Conservation (phyloP, 2,329 filamentous ascomycete genomes). For the Camptophora hylomeconis region DNA sequence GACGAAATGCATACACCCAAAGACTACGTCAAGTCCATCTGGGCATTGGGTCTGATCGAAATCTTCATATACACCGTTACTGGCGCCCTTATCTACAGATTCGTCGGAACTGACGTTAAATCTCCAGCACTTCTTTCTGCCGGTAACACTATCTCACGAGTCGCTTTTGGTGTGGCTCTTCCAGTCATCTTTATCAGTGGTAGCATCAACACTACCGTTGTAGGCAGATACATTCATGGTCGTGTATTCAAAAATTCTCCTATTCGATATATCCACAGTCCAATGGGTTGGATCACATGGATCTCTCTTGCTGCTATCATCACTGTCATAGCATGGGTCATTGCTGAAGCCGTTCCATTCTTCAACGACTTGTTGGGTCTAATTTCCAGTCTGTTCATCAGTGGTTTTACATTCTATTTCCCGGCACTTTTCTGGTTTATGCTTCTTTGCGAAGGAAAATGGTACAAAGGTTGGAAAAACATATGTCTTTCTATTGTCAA, state of each 20-base stretch:
- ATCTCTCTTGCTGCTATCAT: conserved; percentile 48
- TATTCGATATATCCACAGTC: conserved; percentile 42
- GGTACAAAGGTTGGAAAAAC: conserved; percentile 23
- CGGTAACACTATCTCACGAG: conserved; percentile 41
- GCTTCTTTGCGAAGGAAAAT: conserved; percentile 30
- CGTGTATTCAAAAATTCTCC: conserved; percentile 39
- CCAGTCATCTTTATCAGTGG: conserved; percentile 61
- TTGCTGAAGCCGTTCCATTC: conserved; percentile 56
- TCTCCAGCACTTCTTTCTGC: conserved; percentile 57
- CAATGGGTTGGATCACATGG: conserved; percentile 38
- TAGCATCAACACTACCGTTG: conserved; percentile 57
- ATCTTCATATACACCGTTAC: conserved; percentile 52
- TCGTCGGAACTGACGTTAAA: conserved; percentile 46
- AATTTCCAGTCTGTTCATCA: conserved; percentile 50
- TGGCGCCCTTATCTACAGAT: conserved; percentile 56
- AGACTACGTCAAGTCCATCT: conserved; percentile 51
- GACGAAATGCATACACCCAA: conserved; percentile 49
- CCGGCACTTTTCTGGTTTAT: conserved; percentile 23
- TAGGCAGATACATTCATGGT: conserved; percentile 52
- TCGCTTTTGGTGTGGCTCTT: conserved; percentile 55
- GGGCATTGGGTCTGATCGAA: conserved; percentile 46
- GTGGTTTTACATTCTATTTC: conserved; percentile 47
- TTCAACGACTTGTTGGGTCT: conserved; percentile 55
- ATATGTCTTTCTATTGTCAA: conserved; percentile 21
- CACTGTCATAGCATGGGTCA: conserved; percentile 45